phyloP scores from a whole-genome alignment of 1,284 basidiomycete genomes.

The Golubevia pallescens region DNA sequence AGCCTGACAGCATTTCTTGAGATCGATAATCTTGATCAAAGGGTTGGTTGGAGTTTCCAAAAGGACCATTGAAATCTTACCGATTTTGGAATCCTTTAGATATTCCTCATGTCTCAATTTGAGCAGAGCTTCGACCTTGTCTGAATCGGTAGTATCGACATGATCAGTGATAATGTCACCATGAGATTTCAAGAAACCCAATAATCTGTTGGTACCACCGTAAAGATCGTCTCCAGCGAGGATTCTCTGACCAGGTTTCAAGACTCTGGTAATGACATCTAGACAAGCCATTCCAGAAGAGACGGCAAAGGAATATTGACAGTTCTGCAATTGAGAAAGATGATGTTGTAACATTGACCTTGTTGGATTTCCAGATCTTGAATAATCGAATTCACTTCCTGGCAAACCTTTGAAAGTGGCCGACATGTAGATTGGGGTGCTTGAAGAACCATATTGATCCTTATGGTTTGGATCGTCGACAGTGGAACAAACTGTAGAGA shows the following conservation, averaged over 20 bases:
- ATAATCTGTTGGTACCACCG: constrained; percentile 93
- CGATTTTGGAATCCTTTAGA: constrained; percentile 26
- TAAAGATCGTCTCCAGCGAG: constrained; percentile 98
- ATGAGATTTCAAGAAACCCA: constrained; percentile 86
- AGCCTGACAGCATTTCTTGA: constrained; percentile 43
- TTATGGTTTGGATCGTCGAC: constrained; percentile 83
- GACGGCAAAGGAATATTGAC: constrained; percentile 82
- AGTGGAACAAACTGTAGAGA: constrained; percentile 75
- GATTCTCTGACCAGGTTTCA: constrained; percentile 92
- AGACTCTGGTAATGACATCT: constrained; percentile 89
- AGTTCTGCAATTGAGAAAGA: constrained; percentile 56
- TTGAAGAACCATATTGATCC: constrained; percentile 93
- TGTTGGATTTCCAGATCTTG: constrained; percentile 94
- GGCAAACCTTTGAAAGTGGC: constrained; percentile 96
- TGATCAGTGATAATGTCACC: constrained; percentile 89
- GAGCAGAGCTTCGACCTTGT: constrained; percentile 54
- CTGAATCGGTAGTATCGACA: constrained; percentile 85
- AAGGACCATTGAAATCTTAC: constrained; percentile 18
- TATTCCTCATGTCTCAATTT: constrained; percentile 21
- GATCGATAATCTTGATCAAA: constrained; percentile 57
- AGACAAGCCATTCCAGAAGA: constrained; percentile 98
- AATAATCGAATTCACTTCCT: constrained; percentile 86
- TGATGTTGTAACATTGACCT: constrained; percentile 67
- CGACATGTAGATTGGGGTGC: constrained; percentile 95
- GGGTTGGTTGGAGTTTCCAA: constrained; percentile 64